Percentiles rank a stretch among this genome's conserved stretches.
Evolutionary conservation across 441 rosid genomes (phyloP).

Genomic region (Isatis lusitanica): DNA sequence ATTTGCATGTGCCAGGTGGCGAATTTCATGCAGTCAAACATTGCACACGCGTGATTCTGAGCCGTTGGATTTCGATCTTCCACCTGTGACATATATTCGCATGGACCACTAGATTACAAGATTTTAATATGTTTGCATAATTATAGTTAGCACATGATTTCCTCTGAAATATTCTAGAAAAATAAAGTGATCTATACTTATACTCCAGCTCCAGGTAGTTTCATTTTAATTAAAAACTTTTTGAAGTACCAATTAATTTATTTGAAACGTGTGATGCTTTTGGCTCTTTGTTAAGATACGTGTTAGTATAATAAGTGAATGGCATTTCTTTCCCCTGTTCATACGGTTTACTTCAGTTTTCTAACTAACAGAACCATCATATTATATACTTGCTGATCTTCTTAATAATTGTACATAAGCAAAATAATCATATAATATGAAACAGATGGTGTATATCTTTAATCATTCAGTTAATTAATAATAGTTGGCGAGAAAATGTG

Average conservation of each 20-base stretch:
- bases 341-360: not conserved
- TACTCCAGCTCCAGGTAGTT: slow-evolving; percentile 11
- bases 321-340: not conserved
- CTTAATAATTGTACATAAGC: not conserved
- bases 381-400: not conserved
- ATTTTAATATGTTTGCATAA: slow-evolving; percentile 28
- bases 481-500: not conserved
- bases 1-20: slow-evolving; percentile 21
- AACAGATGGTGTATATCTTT: not conserved
- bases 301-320: not conserved
- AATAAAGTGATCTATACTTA: slow-evolving; percentile 6
- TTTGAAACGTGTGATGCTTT: slow-evolving; percentile 20
- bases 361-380: not conserved
- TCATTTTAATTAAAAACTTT: not conserved
- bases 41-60: slow-evolving; percentile 29
- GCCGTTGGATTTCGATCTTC: slow-evolving; percentile 22
- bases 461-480: not conserved
- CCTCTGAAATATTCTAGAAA: slow-evolving; percentile 6
- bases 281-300: slow-evolving; percentile 16
- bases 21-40: slow-evolving; percentile 21
- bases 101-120: slow-evolving; percentile 32
- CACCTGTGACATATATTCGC: slow-evolving; percentile 33
- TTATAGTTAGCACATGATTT: slow-evolving; percentile 25
- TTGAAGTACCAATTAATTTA: not conserved
- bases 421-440: not conserved